A percentile compares a stretch with the other conserved stretches of the same genome.
Conservation (phyloP, 345 rosid species). For the Diplotaxis tenuifolia region DNA sequence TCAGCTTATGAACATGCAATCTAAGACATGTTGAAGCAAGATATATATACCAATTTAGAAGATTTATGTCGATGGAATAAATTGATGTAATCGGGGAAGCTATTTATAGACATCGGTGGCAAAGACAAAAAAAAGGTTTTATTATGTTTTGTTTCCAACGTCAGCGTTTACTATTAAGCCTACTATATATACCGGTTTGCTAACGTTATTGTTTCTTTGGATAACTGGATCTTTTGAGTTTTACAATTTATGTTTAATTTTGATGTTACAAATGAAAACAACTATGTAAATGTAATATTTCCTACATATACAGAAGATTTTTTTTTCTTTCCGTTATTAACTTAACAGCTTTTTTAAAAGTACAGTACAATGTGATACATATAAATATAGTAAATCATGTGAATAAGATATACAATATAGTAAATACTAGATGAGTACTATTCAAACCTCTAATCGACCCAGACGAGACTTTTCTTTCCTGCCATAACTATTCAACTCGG, state of each 20-base stretch:
- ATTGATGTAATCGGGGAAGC: constrained; percentile 1
- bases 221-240: background rate
- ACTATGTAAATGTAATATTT: background rate
- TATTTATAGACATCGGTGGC: constrained; percentile 9
- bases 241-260: background rate
- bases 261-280: no score
- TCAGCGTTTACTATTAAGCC: background rate
- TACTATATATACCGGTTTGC: background rate
- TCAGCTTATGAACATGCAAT: constrained; percentile 14
- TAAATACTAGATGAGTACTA: background rate
- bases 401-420: background rate
- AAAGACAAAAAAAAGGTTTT: background rate
- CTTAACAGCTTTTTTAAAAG: no score
- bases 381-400: background rate
- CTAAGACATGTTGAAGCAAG: background rate
- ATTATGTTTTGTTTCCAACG: background rate
- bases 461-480: background rate
- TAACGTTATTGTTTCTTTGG: background rate
- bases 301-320: background rate
- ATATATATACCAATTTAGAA: constrained; percentile 10
- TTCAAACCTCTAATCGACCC: background rate
- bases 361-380: background rate
- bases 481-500: background rate
- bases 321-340: background rate
- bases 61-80: background rate